Base-by-base conservation (phyloP, 208 protist genomes). In the Acanthamoeba sp. region DNA sequence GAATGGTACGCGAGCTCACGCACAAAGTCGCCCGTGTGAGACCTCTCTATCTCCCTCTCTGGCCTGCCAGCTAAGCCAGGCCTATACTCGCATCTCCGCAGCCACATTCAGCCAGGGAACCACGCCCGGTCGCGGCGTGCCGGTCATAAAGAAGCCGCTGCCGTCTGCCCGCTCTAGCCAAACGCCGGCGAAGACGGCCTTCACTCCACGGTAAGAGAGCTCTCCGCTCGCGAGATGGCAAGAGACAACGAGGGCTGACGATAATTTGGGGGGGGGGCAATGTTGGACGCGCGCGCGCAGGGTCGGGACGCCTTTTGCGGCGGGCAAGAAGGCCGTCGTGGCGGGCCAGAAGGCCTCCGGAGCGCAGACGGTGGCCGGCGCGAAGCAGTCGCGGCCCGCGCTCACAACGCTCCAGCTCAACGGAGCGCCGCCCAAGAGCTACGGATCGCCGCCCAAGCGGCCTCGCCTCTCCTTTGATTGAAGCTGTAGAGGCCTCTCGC, bases 381-480 rank as follows among this genome's bases (percentile, higher is more conserved):
- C 20, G 20, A 82, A 82, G 73, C 73, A 82, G 1, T 40, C 38
- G 34, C 73, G 73, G 40, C 20, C 40, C 40, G n/a, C 73, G 10
- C 73, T 82, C 24, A 50, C 73, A 2, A 82, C 73, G 24, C 73
- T 82, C 64, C 64, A 73, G 20, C 32, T 73, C 32, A 73, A 82
- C 22, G 24, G 38, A 7, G 38, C 34, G 73, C 10, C 40, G 6
- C 73, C 38, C 38, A 36, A 52, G 73, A 73, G 20, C 38, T 52
- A 3, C 10, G 64, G 64, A 29, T 71, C 73, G 18, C 73, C 73
- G n/a, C 73, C 73, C 38, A 82, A 82, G 73, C 73, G 73, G 22
- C 38, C 73, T 16, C 73, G 73, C 27, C 73, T 82, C 73, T 82
- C 73, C 34, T 82, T 82, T 82, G 73, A 82, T 22, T 82, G 64